Base-by-base conservation (phyloP, 2,329 filamentous ascomycete species). In the Zymoseptoria tritici region DNA sequence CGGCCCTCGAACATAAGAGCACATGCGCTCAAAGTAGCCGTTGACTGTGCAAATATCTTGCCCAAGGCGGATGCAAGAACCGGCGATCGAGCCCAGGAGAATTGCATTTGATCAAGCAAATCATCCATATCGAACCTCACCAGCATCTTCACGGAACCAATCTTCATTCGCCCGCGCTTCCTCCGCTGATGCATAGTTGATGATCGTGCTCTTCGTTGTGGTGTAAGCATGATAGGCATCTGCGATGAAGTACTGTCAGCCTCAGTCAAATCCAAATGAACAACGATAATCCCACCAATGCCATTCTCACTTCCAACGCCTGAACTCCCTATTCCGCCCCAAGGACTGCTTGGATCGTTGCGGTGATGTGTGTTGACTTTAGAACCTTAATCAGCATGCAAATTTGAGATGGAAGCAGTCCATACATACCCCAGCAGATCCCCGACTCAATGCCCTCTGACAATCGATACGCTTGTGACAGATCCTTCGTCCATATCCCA, bases 251-350 rank as follows among this genome's bases (percentile, higher is more conserved):
- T 24, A 4, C 22, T 24, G 46, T 57, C 21, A 58, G 52, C 42
- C 9, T 22, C 6, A n/a, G 50, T 1, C 9, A 24, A 24, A 26
- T 16, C 36, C 9, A n/a, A 36, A 16, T n/a, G 19, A 20, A 26
- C 13, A 31, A n/a, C 6, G 8, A 57, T 85, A 83, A 0, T 82
- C 64, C 85, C 83, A 67, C 87, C 87, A 0, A 85, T 66, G 0
- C 87, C 87, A 67, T 90, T 90, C 76, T 91, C 88, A 61, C 86
- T 89, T 1, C 87, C 87, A 0, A 90, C 80, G 1, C 87, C 87
- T 1, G 81, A 79, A 42, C 76, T 77, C 65, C 85, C 84, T 29
- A 82, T 77, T 1, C 86, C 85, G 24, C 87, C 87, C 86, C 87
- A 87, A 0, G 87, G 85, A 60, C 85, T 86, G 65, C 85, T 85